These are phyloP conservation scores for Yamadazyma triangularis DNA, from an alignment of 1,139 yeast genomes.

Conservation along the genomic window DNA sequence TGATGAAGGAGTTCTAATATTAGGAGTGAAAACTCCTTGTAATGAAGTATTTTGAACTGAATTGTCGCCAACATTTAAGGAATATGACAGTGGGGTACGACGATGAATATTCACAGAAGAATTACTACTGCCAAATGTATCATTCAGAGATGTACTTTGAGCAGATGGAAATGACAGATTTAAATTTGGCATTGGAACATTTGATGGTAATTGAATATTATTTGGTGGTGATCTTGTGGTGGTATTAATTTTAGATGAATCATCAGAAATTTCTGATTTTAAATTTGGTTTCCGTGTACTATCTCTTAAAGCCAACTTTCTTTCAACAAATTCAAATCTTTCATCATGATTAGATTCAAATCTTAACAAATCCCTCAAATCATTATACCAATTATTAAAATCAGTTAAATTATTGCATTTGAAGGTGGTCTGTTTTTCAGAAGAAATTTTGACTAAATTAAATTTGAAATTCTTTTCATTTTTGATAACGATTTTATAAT, in stretches of 20 bases:
- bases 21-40: conserved; percentile 37
- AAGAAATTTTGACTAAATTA: conserved; percentile 24
- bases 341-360: conserved; percentile 31
- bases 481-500: conserved; percentile 28
- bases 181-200: not conserved
- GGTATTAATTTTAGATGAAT: too few relatives aligned
- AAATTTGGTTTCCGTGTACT: conserved; percentile 1
- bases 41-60: conserved; percentile 2
- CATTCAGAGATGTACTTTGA: not conserved
- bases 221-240: not conserved
- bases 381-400: conserved; percentile 33
- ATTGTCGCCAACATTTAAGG: not conserved
- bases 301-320: conserved; percentile 13
- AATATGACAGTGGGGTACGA: not conserved
- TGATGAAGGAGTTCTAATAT: conserved; percentile 29
- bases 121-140: not conserved
- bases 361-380: conserved; percentile 34
- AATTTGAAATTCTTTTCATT: conserved; percentile 35
- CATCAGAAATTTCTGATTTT: not conserved
- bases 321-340: conserved; percentile 32
- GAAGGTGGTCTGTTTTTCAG: conserved; percentile 32
- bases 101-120: not conserved
- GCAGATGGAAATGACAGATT: too few relatives aligned
- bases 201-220: conserved; percentile 1
- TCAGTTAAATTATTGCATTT: conserved; percentile 32